phyloP scores from a whole-genome alignment of 2,329 filamentous ascomycete species.

The Esteya vermicola region DNA sequence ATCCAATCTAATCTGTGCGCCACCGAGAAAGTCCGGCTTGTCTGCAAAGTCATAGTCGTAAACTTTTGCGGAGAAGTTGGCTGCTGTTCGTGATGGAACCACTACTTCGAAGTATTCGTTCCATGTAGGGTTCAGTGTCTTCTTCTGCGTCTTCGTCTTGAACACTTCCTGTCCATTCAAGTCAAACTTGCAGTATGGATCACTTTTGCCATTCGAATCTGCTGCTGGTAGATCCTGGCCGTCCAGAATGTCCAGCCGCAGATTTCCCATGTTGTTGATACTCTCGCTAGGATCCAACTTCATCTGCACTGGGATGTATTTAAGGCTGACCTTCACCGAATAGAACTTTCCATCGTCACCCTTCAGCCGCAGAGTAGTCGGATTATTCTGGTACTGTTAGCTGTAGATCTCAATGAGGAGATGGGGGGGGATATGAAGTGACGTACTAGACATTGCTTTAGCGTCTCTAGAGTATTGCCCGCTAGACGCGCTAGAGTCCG shows the following conservation, averaged over 20 bases:
- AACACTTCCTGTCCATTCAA: slow-evolving; percentile 79
- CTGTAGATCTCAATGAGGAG: neutral
- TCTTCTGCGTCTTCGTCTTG: slow-evolving; percentile 95
- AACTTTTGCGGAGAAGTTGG: slow-evolving; percentile 70
- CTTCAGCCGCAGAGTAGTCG: slow-evolving; percentile 67
- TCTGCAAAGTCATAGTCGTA: slow-evolving; percentile 97
- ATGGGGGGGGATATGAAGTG: neutral
- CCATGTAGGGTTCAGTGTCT: slow-evolving; percentile 88
- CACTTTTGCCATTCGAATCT: slow-evolving; percentile 91
- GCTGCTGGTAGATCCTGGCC: slow-evolving; percentile 79
- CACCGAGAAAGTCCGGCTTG: slow-evolving; percentile 82
- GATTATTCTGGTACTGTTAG: slow-evolving; percentile 54
- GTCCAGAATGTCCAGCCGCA: slow-evolving; percentile 87
- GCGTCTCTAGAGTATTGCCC: slow-evolving; percentile 72
- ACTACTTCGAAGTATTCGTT: slow-evolving; percentile 88
- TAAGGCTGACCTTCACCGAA: slow-evolving; percentile 80
- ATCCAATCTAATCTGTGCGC: slow-evolving; percentile 59
- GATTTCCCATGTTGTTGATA: slow-evolving; percentile 96
- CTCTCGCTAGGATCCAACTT: slow-evolving; percentile 84
- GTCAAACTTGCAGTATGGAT: slow-evolving; percentile 91
- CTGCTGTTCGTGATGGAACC: slow-evolving; percentile 69
- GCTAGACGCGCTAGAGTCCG: slow-evolving; percentile 62
- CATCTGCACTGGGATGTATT: slow-evolving; percentile 93
- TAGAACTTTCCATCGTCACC: slow-evolving; percentile 62
- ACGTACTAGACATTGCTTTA: slow-evolving; percentile 74